A percentile compares a stretch with the other conserved stretches of the same genome.
Evolutionary conservation across 2,329 filamentous ascomycete species (phyloP).

Genomic region (Aspergillus aculeatinus): DNA sequence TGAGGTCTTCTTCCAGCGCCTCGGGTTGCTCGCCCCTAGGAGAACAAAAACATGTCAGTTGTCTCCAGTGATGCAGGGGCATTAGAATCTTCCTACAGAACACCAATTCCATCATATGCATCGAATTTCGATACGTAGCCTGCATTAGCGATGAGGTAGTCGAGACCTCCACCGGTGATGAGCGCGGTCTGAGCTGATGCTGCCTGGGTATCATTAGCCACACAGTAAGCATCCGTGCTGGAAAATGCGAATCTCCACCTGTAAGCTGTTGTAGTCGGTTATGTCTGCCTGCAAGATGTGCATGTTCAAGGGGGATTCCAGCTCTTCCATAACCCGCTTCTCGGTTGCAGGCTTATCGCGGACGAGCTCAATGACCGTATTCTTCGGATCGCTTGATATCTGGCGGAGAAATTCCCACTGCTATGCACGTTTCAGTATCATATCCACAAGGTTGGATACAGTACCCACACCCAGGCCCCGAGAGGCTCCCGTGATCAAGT

Average conservation of each 20-base stretch:
- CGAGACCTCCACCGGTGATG: slow-evolving; percentile 35
- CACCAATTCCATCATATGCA: slow-evolving; percentile 32
- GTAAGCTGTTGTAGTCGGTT: slow-evolving; percentile 39
- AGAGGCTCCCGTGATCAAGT: neutral
- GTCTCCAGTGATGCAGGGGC: no score
- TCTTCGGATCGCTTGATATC: slow-evolving; percentile 45
- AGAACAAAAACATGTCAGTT: no score
- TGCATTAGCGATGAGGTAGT: slow-evolving; percentile 56
- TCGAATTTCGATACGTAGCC: slow-evolving; percentile 36
- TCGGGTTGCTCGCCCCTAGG: no score
- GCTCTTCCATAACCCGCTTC: slow-evolving; percentile 43
- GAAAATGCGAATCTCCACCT: slow-evolving; percentile 13
- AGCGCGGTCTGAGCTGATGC: slow-evolving; percentile 19
- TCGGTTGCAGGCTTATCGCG: slow-evolving; percentile 49
- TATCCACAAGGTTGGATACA: neutral
- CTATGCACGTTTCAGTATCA: slow-evolving; percentile 49
- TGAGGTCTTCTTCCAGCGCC: no score
- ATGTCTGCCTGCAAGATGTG: slow-evolving; percentile 50
- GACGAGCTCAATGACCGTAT: slow-evolving; percentile 50
- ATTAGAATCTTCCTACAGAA: slow-evolving; percentile 34
- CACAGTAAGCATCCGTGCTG: no score
- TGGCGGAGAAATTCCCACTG: slow-evolving; percentile 49
- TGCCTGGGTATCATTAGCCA: no score
- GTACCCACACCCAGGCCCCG: neutral
- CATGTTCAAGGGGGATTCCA: slow-evolving; percentile 30